phyloP scores from a whole-genome alignment of 192 early-diverging fungal genomes.

The Cetraspora pellucida region DNA sequence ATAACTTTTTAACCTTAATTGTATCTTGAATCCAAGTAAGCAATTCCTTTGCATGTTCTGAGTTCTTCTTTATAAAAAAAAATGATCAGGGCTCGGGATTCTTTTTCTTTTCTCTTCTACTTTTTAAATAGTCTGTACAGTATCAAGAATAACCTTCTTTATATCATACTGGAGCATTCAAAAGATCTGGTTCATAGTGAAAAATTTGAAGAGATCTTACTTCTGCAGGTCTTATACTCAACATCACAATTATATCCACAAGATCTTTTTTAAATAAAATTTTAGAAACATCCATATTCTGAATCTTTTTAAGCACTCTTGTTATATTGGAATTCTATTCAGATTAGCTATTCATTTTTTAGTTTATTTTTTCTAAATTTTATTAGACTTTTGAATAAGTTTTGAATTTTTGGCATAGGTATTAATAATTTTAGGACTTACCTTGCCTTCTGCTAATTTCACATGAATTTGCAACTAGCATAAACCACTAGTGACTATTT shows the following conservation, averaged over 20 bases:
- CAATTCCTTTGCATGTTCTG: constrained; percentile 26
- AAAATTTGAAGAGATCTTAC: constrained; percentile 14
- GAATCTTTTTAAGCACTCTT: constrained; percentile 3
- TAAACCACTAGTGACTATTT: constrained; percentile 2
- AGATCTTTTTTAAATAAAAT: constrained; percentile 1
- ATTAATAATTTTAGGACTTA: constrained; percentile 10
- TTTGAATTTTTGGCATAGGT: constrained; percentile 1
- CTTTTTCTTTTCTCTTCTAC: constrained; percentile 24
- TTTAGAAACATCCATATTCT: constrained; percentile 21
- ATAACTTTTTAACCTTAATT: too few species aligned
- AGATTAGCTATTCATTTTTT: neutral
- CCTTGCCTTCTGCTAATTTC: too few species aligned
- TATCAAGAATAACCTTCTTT: too few species aligned
- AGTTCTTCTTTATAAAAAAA: constrained; percentile 21
- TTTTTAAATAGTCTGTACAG: constrained; percentile 22
- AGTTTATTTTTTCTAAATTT: too few species aligned
- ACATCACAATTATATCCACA: constrained; percentile 24
- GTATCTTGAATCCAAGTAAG: constrained; percentile 33
- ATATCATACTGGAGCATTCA: constrained; percentile 20
- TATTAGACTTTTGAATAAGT: constrained; percentile 21
- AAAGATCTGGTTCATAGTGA: constrained; percentile 20
- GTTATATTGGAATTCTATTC: neutral
- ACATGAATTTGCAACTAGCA: neutral
- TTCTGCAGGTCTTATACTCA: constrained; percentile 29
- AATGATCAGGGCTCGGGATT: constrained; percentile 18